These are phyloP conservation scores for Abelmoschus esculentus DNA, from an alignment of 345 rosid species.

Conservation along the genomic window DNA sequence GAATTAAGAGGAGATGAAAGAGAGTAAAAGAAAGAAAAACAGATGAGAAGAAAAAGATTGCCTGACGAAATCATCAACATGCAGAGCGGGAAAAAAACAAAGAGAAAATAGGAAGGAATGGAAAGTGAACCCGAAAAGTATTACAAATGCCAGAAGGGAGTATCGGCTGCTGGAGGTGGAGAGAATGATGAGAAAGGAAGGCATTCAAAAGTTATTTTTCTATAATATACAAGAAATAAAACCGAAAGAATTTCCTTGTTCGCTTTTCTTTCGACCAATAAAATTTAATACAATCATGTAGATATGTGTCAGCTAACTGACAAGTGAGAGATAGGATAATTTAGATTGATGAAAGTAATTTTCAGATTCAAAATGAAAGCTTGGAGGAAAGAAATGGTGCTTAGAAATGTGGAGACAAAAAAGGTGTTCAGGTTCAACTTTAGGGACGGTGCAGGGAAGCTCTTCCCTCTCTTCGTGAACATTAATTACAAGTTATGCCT, in stretches of 20 bases:
- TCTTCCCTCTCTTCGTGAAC: background rate
- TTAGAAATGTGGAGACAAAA: background rate
- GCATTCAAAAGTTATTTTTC: background rate
- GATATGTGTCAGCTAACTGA: background rate
- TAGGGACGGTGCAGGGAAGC: background rate
- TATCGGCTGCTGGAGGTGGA: background rate
- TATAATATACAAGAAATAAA: background rate
- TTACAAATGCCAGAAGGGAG: background rate
- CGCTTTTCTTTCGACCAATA: background rate
- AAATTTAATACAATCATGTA: background rate
- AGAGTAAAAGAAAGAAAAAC: background rate
- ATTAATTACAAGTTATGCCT: background rate
- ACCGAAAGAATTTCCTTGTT: background rate
- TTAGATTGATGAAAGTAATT: background rate
- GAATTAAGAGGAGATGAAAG: background rate
- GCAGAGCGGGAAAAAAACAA: background rate
- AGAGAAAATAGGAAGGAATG: background rate
- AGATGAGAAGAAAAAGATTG: background rate
- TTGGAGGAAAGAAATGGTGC: background rate
- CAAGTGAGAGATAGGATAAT: background rate
- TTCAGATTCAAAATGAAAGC: background rate
- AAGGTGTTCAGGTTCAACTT: background rate
- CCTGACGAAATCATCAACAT: background rate
- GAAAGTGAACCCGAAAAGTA: background rate
- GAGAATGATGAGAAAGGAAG: background rate